These are phyloP conservation scores for Coemansia sp. DNA, from an alignment of 192 early-diverging fungal species.

Conservation along the genomic window DNA sequence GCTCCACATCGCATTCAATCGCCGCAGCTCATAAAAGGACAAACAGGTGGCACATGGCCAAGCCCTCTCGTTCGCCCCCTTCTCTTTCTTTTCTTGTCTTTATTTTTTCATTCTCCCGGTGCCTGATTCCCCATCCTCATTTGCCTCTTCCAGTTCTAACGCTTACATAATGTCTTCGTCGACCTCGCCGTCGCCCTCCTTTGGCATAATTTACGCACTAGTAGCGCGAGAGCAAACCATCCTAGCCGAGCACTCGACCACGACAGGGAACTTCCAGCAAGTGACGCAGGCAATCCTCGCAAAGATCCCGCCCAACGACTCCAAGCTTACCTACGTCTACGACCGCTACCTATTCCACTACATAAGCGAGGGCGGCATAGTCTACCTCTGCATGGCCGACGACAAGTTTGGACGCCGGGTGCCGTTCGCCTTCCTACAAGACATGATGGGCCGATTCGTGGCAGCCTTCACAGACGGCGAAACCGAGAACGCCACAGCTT, in stretches of 20 bases:
- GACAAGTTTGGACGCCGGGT: conserved; percentile 73
- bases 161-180: conserved; percentile 3
- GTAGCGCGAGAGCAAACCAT: conserved; percentile 77
- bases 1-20: no score
- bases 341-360: conserved; percentile 95
- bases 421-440: conserved; percentile 91
- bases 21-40: not conserved
- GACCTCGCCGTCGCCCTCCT: conserved; percentile 14
- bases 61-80: not conserved
- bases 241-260: conserved; percentile 82
- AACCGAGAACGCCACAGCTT: conserved; percentile 62
- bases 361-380: conserved; percentile 76
- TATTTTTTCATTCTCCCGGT: not conserved
- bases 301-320: conserved; percentile 89
- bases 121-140: not conserved
- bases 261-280: conserved; percentile 80
- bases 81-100: not conserved
- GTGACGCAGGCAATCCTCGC: conserved; percentile 87
- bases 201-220: conserved; percentile 77
- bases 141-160: not conserved
- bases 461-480: conserved; percentile 60
- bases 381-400: conserved; percentile 89
- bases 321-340: conserved; percentile 91
- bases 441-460: conserved; percentile 70
- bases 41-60: not conserved